These are phyloP conservation scores for Colletotrichum sp. DNA, from an alignment of 2,329 filamentous ascomycete genomes.

Conservation along the genomic window DNA sequence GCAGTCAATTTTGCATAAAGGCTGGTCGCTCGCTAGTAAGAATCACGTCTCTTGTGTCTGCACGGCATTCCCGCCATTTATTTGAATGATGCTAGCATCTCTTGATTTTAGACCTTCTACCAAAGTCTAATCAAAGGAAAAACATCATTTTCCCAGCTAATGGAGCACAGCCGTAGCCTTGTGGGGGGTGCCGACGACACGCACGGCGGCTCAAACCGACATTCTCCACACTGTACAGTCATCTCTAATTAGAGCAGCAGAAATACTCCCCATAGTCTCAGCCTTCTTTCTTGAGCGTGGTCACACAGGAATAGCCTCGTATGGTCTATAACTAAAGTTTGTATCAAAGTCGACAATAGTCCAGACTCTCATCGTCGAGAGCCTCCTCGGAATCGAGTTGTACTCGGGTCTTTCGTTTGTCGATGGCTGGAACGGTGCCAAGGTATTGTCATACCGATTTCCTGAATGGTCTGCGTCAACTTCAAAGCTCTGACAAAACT, in stretches of 20 bases:
- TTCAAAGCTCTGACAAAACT: fast-evolving
- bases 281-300: fast-evolving
- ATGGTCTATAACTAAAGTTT: background rate
- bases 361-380: background rate
- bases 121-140: background rate
- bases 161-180: fast-evolving
- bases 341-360: background rate
- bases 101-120: background rate
- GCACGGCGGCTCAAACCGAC: fast-evolving
- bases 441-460: background rate
- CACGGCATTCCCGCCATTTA: background rate
- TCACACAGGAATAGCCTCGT: background rate
- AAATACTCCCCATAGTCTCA: background rate
- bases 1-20: background rate
- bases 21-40: background rate
- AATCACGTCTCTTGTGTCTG: background rate
- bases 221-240: fast-evolving
- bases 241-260: background rate
- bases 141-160: fast-evolving
- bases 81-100: background rate
- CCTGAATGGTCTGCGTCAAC: fast-evolving
- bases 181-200: fast-evolving
- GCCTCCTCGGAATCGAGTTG: background rate
- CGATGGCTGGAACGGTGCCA: background rate
- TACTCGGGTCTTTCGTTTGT: background rate